phyloP scores from a whole-genome alignment of 805 yeast genomes.

The Lachancea meyersii region DNA sequence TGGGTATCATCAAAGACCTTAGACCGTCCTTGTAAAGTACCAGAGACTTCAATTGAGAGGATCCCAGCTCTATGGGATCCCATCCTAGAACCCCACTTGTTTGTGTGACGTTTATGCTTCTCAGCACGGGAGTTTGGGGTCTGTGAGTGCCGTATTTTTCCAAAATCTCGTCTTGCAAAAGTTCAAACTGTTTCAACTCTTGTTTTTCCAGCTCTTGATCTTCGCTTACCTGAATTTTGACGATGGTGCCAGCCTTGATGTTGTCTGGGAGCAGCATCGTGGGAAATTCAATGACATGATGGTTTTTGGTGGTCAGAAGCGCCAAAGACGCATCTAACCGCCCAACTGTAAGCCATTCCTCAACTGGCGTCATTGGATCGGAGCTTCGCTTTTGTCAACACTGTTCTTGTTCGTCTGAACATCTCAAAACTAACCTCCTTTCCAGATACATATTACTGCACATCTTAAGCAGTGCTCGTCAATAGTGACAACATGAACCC shows the following conservation, averaged over 20 bases:
- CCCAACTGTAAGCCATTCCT: conserved; percentile 90
- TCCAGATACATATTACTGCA: background rate
- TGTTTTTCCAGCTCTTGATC: conserved; percentile 58
- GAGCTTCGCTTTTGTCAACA: conserved; percentile 1
- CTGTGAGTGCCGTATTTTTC: conserved; percentile 63
- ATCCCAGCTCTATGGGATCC: conserved; percentile 81
- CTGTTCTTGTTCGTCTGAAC: background rate
- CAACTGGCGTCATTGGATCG: conserved; percentile 39
- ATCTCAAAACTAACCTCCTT: background rate
- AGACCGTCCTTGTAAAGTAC: conserved; percentile 59
- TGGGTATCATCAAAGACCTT: conserved; percentile 75
- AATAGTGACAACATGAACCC: background rate
- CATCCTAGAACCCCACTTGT: conserved; percentile 93
- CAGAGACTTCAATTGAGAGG: conserved; percentile 70
- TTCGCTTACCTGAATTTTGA: conserved; percentile 76
- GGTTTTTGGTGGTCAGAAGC: conserved; percentile 79
- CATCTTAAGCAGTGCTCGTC: background rate
- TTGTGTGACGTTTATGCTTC: conserved; percentile 76
- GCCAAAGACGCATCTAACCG: conserved; percentile 94
- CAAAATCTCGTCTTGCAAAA: conserved; percentile 67
- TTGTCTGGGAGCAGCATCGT: conserved; percentile 86
- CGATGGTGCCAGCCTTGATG: conserved; percentile 86
- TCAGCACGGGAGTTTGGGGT: conserved; percentile 67
- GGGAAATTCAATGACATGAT: conserved; percentile 95
- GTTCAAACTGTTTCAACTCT: conserved; percentile 53